These are phyloP conservation scores for Tetrahymena malaccensis DNA, from an alignment of 73 alveolate species.

Conservation along the genomic window DNA sequence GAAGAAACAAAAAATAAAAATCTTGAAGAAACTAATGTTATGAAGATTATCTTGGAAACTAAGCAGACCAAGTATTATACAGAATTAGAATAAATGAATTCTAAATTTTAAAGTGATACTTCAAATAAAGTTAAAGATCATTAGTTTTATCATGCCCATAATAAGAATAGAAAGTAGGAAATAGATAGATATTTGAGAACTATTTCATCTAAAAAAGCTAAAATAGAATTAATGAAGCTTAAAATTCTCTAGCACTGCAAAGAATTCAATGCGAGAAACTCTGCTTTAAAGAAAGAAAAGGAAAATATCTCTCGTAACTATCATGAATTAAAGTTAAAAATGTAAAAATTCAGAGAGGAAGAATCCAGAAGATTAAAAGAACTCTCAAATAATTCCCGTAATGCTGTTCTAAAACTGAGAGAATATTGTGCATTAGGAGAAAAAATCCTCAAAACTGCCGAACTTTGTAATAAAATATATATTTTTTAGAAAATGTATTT, in stretches of 20 bases:
- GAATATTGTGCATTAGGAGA: conserved; percentile 86
- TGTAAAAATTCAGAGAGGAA: conserved; percentile 91
- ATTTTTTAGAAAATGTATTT: not conserved
- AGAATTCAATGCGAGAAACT: conserved; percentile 94
- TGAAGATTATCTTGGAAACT: conserved; percentile 69
- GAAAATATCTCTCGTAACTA: conserved; percentile 83
- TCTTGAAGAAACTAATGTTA: conserved; percentile 59
- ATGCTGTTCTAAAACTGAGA: conserved; percentile 82
- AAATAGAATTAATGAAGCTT: conserved; percentile 71
- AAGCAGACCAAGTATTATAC: conserved; percentile 60
- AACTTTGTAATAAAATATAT: conserved; percentile 52
- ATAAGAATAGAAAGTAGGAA: conserved; percentile 62
- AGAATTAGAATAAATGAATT: conserved; percentile 66
- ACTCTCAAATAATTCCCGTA: conserved; percentile 84
- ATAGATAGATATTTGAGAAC: conserved; percentile 68
- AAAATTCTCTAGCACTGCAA: conserved; percentile 80
- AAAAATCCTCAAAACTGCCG: conserved; percentile 92
- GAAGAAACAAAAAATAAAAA: conserved; percentile 74
- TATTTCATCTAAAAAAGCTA: conserved; percentile 68
- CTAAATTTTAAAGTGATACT: conserved; percentile 75
- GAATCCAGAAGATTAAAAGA: conserved; percentile 86
- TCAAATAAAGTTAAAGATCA: conserved; percentile 80
- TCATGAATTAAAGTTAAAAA: conserved; percentile 85
- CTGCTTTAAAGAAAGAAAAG: conserved; percentile 80
- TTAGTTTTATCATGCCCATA: conserved; percentile 61